These are phyloP conservation scores for Alnus rubra DNA, from an alignment of 306 rosid species.

Conservation along the genomic window DNA sequence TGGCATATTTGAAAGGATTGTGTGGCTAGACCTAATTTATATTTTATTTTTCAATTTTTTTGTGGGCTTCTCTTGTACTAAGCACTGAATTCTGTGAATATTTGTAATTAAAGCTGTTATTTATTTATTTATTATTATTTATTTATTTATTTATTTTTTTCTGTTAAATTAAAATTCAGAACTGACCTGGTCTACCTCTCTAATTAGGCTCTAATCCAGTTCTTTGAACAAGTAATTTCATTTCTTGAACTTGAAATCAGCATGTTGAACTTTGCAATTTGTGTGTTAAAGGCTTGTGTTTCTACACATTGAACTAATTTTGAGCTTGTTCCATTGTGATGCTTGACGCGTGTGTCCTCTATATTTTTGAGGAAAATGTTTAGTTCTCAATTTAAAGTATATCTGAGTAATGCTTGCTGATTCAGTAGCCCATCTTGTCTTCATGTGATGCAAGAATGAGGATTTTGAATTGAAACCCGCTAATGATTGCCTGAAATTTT, in stretches of 20 bases:
- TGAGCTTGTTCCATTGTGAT: not conserved
- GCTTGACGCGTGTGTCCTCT: not conserved
- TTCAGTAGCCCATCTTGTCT: not conserved
- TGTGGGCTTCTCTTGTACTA: not conserved
- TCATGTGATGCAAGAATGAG: not conserved
- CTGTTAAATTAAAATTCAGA: not conserved
- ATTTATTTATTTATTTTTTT: not conserved
- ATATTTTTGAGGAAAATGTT: too few species aligned
- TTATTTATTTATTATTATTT: too few species aligned
- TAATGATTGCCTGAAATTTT: not conserved
- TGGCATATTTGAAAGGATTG: not conserved
- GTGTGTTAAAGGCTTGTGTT: not conserved
- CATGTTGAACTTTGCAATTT: not conserved
- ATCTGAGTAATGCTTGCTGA: not conserved
- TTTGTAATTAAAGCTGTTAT: not conserved
- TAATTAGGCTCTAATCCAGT: constrained; percentile 2
- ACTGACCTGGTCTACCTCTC: not conserved
- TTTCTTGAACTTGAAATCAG: not conserved
- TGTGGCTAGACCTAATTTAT: not conserved
- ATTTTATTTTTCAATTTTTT: not conserved
- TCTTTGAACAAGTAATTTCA: not conserved
- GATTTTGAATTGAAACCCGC: not conserved
- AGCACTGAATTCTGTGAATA: not conserved
- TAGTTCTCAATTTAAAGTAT: not conserved
- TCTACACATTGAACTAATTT: not conserved